Base-by-base conservation (phyloP, 2,329 filamentous ascomycete genomes). In the Aspergillus transmontanensis region DNA sequence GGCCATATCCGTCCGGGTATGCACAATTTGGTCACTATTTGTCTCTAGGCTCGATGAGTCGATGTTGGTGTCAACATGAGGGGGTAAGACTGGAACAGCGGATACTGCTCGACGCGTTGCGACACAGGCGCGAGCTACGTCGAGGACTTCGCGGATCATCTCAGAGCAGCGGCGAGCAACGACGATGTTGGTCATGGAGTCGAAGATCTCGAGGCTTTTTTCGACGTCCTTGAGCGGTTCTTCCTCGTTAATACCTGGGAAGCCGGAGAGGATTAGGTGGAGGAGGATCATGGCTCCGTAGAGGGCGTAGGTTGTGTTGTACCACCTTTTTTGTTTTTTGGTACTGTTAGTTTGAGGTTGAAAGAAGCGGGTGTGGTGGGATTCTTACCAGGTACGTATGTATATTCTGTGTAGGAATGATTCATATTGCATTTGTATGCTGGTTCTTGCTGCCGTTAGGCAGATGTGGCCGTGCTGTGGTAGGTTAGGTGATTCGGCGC, bases 261-360 rank as follows among this genome's bases (percentile, higher is more conserved):
- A 64, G 28, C 67, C 63, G 5, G 67, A 68, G 43, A 75, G 65
- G 10, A 75, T 57, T n/a, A 72, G 62, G 51, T 75, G 69, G 9
- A 76, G 70, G 26, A 76, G 64, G 32, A 76, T 75, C 72, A 75
- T 76, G 59, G 68, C 69, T 6, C 72, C 73, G 59, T 76, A 74
- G n/a, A 76, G 64, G 9, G 72, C 69, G 58, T 75, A 76, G 19
- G 74, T 75, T 45, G 73, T 73, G 36, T 73, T 74, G 53, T 76
- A 75, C 74, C 74, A 76, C 69, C 69, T 69, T 63, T 36, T 46
- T 41, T 21, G 11, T 11, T 7, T 57, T 36, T 36, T 2, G 39
- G 21, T 39, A 32, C n/a, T 23, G 6, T 57, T 55, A 16, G 21
- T 55, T 12, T 12, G 23, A n/a, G 19, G 21, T 46, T 41, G 32